These are phyloP conservation scores for Pluteus cervinus DNA, from an alignment of 768 basidiomycete species.

Conservation along the genomic window DNA sequence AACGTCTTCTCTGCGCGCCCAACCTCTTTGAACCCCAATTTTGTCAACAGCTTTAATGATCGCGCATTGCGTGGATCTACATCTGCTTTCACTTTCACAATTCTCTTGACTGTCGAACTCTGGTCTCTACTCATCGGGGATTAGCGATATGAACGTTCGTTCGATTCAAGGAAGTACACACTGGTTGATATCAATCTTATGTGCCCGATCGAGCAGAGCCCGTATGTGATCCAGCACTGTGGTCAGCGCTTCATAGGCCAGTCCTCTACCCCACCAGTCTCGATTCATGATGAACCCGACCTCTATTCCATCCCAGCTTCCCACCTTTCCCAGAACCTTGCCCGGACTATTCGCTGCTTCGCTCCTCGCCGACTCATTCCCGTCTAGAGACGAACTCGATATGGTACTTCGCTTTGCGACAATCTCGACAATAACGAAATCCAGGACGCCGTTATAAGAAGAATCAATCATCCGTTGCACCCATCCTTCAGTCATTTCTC, in stretches of 20 bases:
- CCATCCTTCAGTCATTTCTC: slow-evolving; percentile 11
- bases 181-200: too few relatives aligned
- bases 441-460: slow-evolving; percentile 15
- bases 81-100: slow-evolving; percentile 12
- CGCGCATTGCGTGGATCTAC: slow-evolving; percentile 17
- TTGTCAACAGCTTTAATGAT: slow-evolving; percentile 12
- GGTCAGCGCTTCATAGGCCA: slow-evolving; percentile 15
- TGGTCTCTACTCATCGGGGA: too few relatives aligned
- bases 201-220: slow-evolving; percentile 2
- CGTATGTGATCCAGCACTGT: slow-evolving; percentile 15
- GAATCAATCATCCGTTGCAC: slow-evolving; percentile 14
- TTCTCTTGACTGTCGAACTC: too few relatives aligned
- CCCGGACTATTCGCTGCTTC: not conserved
- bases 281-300: slow-evolving; percentile 16
- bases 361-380: slow-evolving; percentile 2
- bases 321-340: slow-evolving; percentile 15
- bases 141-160: too few relatives aligned
- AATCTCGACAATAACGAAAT: slow-evolving; percentile 17
- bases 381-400: slow-evolving; percentile 8
- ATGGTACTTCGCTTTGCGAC: too few relatives aligned
- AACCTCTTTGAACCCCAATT: slow-evolving; percentile 15
- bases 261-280: slow-evolving; percentile 18
- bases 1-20: slow-evolving; percentile 15
- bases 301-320: slow-evolving; percentile 15
- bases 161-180: too few relatives aligned